Evolutionary conservation across 176 grass and related monocot species (phyloP), one percentile per base, ranked within the genome.

Genomic region (Eleusine coracana): DNA sequence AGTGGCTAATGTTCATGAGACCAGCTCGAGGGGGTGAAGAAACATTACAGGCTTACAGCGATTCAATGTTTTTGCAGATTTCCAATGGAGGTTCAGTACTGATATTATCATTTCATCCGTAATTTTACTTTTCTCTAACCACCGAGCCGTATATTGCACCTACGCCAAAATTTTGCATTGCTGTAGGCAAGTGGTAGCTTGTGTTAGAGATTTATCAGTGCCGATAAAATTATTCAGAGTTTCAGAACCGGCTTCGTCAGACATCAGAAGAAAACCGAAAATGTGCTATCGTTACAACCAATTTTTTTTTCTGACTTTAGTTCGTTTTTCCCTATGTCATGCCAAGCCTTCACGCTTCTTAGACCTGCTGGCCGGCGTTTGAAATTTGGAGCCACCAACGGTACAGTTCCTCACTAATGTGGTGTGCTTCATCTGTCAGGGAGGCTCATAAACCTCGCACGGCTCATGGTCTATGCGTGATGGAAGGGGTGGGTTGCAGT

Each of bases 351-450:
- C 44, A 17, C 8, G 77, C 13, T 51, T 37, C 6, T 69, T 40
- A 25, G 12, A 18, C 45, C n/a, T 28, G 25, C 0, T 25, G 7
- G 3, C 5, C 13, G n/a, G 27, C 56, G 28, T 39, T 28, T 59
- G 70, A 87, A 68, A 55, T 80, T 80, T 41, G 78, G 28, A 69
- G 11, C 11, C n/a, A 17, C 66, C 31, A 52, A 37, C 74, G 80
- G 74, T 49, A 42, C 40, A 42, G 48, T 71, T 66, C 71, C 31
- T 85, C 66, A 86, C 56, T 55, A 17, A 82, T 82, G 83, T 86
- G 66, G 73, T 89, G 88, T 82, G 88, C 83, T 89, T 82, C 78
- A 85, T 85, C 87, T 77, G 78, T 82, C 58, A 59, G 38, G 83
- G 66, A 82, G 78, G 72, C 58, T 86, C 72, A 76, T 77, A 77